phyloP scores from a whole-genome alignment of 768 basidiomycete species.

The Phlebiopsis gigantea region DNA sequence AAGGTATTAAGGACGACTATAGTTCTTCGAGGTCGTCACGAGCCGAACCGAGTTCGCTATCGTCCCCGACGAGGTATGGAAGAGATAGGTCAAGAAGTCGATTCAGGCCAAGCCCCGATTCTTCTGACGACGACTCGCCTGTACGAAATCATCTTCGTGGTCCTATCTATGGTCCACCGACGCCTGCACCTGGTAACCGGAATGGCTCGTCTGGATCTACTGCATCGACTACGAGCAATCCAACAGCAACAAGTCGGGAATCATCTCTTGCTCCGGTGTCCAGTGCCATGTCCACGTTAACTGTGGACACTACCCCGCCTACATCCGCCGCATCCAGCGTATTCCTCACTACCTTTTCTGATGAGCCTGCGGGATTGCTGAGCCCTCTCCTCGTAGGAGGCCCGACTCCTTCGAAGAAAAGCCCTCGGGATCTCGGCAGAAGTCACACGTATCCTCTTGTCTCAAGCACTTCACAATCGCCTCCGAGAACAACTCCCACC shows the following conservation, averaged over 20 bases:
- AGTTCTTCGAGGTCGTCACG: background rate
- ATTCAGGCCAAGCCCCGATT: background rate
- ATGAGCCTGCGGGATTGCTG: conserved; percentile 25
- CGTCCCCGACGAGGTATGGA: background rate
- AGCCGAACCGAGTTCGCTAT: background rate
- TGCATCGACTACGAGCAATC: background rate
- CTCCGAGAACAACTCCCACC: conserved; percentile 4
- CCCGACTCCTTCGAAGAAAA: background rate
- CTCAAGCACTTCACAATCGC: conserved; percentile 2
- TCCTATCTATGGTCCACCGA: conserved; percentile 17
- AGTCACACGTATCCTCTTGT: conserved; percentile 18
- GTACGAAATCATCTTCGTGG: conserved; percentile 11
- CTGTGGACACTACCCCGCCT: conserved; percentile 6
- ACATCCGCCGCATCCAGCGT: conserved; percentile 8
- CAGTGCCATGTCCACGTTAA: conserved; percentile 7
- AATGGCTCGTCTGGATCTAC: conserved; percentile 8
- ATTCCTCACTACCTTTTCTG: conserved; percentile 22
- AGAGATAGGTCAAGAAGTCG: background rate
- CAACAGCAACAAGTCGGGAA: conserved; percentile 7
- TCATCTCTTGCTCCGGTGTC: conserved; percentile 11
- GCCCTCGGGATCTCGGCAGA: conserved; percentile 10
- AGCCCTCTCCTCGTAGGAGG: conserved; percentile 23
- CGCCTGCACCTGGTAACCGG: conserved; percentile 12
- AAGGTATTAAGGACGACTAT: conserved; percentile 2
- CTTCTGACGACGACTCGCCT: conserved; percentile 6